A percentile compares a stretch with the other conserved stretches of the same genome.
Conservation (phyloP, 768 basidiomycete genomes). For the Psilocybe cubensis region DNA sequence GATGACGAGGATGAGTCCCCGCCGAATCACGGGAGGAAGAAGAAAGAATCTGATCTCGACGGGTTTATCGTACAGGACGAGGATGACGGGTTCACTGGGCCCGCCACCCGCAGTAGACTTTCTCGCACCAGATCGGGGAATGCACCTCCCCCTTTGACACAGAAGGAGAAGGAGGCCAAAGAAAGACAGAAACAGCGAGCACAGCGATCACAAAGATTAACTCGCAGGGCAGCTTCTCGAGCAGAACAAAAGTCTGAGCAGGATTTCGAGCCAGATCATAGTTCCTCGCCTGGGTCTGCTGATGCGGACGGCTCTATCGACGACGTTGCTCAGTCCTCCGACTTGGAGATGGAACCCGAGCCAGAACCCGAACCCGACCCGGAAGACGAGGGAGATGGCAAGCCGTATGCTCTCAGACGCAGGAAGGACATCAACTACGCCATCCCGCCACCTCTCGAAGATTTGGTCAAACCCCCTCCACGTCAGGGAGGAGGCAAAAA, state of each 20-base stretch:
- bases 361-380: slow-evolving; percentile 48
- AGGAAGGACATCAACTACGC: slow-evolving; percentile 77
- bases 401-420: slow-evolving; percentile 68
- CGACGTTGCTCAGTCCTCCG: slow-evolving; percentile 51
- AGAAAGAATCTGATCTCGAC: slow-evolving; percentile 9
- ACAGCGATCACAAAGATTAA: slow-evolving; percentile 31
- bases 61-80: slow-evolving; percentile 45
- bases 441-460: slow-evolving; percentile 81
- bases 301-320: slow-evolving; percentile 66
- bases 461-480: slow-evolving; percentile 53
- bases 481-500: slow-evolving; percentile 35
- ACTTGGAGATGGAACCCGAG: slow-evolving; percentile 45
- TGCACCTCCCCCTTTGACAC: slow-evolving; percentile 1
- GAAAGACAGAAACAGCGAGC: slow-evolving; percentile 16
- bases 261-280: slow-evolving; percentile 44
- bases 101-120: slow-evolving; percentile 37
- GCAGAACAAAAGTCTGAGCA: slow-evolving; percentile 37
- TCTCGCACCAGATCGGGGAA: slow-evolving; percentile 5
- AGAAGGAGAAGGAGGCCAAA: slow-evolving; percentile 14
- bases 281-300: slow-evolving; percentile 51
- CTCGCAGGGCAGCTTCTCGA: slow-evolving; percentile 30
- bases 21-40: slow-evolving; percentile 7
- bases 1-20: slow-evolving; percentile 30
- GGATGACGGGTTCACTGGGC: slow-evolving; percentile 37
- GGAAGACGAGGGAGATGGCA: slow-evolving; percentile 55